phyloP scores from a whole-genome alignment of 306 rosid species.

The Acmispon strigosus region DNA sequence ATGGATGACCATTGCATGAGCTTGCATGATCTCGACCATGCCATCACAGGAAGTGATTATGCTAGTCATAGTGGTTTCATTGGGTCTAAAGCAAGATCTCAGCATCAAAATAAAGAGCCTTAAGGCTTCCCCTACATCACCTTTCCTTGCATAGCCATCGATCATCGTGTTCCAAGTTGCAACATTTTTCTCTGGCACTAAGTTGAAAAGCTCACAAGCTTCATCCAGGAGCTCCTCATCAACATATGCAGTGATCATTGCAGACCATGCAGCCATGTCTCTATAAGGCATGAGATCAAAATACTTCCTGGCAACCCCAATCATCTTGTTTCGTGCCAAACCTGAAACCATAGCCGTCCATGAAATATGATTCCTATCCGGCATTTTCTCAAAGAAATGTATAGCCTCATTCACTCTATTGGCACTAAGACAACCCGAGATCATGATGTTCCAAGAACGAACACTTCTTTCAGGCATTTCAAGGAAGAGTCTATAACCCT shows the following conservation, averaged over 20 bases:
- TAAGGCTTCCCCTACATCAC: conserved; percentile 24
- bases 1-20: conserved; percentile 25
- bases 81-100: conserved; percentile 32
- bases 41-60: conserved; percentile 31
- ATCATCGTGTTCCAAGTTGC: conserved; percentile 38
- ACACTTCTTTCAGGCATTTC: conserved; percentile 36
- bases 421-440: conserved; percentile 34
- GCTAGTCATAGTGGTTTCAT: conserved; percentile 28
- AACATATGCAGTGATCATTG: conserved; percentile 36
- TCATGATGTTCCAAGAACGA: conserved; percentile 47
- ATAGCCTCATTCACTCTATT: conserved; percentile 40
- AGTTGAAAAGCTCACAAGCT: conserved; percentile 34
- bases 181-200: conserved; percentile 34
- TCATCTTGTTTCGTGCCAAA: conserved; percentile 37
- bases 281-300: conserved; percentile 39
- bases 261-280: conserved; percentile 41
- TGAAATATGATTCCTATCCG: conserved; percentile 26
- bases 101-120: conserved; percentile 30
- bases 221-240: conserved; percentile 32
- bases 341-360: conserved; percentile 51
- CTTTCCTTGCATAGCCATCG: conserved; percentile 32
- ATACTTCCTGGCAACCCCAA: conserved; percentile 31
- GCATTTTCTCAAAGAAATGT: conserved; percentile 33
- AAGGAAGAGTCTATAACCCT: conserved; percentile 34
- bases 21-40: conserved; percentile 39